Conservation (phyloP, 441 rosid species). For the Erodium chrysanthum region DNA sequence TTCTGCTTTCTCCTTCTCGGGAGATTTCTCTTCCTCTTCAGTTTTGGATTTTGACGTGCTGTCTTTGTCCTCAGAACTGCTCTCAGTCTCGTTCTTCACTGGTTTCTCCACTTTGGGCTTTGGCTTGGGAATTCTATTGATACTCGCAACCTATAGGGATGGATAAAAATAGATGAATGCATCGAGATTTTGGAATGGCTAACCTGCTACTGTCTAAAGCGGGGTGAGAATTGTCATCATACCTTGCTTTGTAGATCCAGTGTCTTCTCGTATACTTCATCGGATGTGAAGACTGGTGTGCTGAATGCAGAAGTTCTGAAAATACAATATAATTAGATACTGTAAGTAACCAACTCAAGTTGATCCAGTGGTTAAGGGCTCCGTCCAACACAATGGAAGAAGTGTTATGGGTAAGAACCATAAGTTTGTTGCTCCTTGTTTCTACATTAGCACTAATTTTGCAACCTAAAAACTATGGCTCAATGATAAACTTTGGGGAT, state of each 20-base stretch:
- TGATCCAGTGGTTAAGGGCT: no score
- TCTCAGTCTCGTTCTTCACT: constrained; percentile 40
- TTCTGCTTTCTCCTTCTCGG: constrained; percentile 22
- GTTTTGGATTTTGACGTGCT: constrained; percentile 22
- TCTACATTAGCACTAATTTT: no score
- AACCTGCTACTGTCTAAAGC: background rate
- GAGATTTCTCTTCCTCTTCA: constrained; percentile 3
- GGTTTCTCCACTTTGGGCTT: constrained; percentile 75
- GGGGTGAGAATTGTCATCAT: constrained; percentile 1
- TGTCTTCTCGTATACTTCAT: constrained; percentile 55
- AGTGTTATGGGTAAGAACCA: no score
- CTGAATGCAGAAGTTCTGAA: constrained; percentile 48
- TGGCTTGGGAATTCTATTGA: constrained; percentile 73
- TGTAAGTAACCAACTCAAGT: no score
- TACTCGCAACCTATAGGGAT: constrained; percentile 39
- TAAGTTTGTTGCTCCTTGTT: no score
- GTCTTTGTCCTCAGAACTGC: constrained; percentile 22
- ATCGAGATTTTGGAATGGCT: background rate
- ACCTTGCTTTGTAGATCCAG: constrained; percentile 77
- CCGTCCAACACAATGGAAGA: no score
- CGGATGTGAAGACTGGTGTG: constrained; percentile 66
- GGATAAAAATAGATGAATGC: background rate
- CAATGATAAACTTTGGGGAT: no score
- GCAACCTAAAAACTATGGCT: background rate
- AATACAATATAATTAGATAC: background rate